Conservation (phyloP, 805 yeast species). For the Lipomyces orientalis region DNA sequence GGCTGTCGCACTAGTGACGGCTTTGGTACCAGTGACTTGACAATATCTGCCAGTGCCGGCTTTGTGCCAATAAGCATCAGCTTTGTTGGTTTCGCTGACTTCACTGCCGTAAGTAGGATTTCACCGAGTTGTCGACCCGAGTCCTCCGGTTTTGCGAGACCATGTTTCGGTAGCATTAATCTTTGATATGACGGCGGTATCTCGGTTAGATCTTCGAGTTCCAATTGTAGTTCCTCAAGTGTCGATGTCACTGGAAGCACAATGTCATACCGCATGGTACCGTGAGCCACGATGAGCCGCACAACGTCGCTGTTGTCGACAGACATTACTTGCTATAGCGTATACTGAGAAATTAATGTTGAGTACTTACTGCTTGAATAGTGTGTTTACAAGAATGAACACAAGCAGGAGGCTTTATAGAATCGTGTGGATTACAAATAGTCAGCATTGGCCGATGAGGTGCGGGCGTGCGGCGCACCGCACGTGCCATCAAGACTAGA, state of each 20-base stretch:
- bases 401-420: not conserved
- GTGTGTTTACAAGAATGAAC: not conserved
- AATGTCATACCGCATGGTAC: constrained; percentile 17
- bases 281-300: constrained; percentile 19
- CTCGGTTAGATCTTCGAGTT: constrained; percentile 41
- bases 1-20: not conserved
- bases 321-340: not conserved
- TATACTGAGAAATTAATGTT: not conserved
- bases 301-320: constrained; percentile 3
- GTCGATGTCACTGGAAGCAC: constrained; percentile 19
- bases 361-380: not conserved
- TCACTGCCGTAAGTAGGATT: constrained; percentile 26
- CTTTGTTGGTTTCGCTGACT: constrained; percentile 29
- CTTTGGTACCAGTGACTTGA: constrained; percentile 17
- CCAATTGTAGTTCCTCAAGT: constrained; percentile 38
- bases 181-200: constrained; percentile 44
- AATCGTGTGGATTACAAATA: not conserved
- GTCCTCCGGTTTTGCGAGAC: constrained; percentile 35
- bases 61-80: constrained; percentile 46
- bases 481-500: too few relatives aligned
- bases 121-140: constrained; percentile 28
- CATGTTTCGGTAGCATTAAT: constrained; percentile 42
- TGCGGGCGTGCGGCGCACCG: too few relatives aligned
- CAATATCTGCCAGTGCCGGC: constrained; percentile 37
- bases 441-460: not conserved